Base-by-base conservation (phyloP, 2,329 filamentous ascomycete genomes). In the Sporothrix dimorphospora region DNA sequence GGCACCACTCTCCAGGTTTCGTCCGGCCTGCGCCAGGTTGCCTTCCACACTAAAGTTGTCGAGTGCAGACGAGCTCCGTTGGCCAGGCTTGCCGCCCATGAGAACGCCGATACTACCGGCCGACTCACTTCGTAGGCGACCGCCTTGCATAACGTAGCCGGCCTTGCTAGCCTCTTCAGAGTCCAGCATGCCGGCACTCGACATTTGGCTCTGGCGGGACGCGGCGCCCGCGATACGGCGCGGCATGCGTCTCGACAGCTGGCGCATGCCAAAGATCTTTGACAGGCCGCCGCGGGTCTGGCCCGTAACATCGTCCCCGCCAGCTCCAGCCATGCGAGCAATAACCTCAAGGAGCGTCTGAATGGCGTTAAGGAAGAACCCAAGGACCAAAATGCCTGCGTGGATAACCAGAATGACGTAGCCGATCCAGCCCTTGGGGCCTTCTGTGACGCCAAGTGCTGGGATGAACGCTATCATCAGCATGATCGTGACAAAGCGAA, bases 221-320 rank as follows among this genome's bases (percentile, higher is more conserved):
- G 87, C 85, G 19, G 88, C 88, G 0, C 75, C 74, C 69, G 75
- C 79, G 73, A 85, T 87, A 73, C 88, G 88, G 65, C 89, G 89
- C 72, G 88, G 89, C 74, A 87, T 84, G 66, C 94, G 90, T 75
- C 92, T 89, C 14, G 93, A 93, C 53, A 98, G 85, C 80, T 98
- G 94, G 63, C 94, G 92, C 87, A 94, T 94, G 68, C 94, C 94
- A 79, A 98, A 97, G 61, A 94, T 93, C 82, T 94, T 97, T 76
- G 91, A 91, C 70, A 99, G 85, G 9, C 94, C 95, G 78, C 96
- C 95, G 79, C 93, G 86, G 68, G 90, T 89, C 75, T 92, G 89
- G 51, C 91, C 91, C 69, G 86, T 87, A 51, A 86, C 84, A 75
- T 91, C 89, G 76, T 95, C 92, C 27, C 91, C 91, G 66, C 94